Conservation (phyloP, 768 basidiomycete species). For the Cantharellus anzutake region DNA sequence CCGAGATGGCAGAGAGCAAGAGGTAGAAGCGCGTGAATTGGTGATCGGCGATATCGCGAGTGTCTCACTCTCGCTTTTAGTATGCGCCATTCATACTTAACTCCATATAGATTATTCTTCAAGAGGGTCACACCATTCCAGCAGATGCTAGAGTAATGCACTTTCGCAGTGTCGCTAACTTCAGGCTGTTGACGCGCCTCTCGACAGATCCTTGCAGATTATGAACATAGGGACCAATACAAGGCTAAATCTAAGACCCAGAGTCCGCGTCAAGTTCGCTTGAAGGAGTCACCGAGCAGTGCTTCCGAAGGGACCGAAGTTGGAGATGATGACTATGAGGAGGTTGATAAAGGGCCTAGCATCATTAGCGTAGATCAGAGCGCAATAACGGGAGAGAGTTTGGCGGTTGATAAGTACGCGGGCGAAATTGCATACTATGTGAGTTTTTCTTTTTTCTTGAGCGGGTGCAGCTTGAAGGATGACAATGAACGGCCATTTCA, state of each 20-base stretch:
- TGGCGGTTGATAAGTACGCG: constrained; percentile 28
- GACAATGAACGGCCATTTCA: not conserved
- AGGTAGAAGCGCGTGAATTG: constrained; percentile 26
- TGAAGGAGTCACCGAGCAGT: not conserved
- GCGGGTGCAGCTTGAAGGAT: not conserved
- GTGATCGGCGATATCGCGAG: constrained; percentile 24
- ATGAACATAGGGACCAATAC: constrained; percentile 21
- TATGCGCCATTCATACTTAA: too few species aligned
- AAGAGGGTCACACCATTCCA: constrained; percentile 28
- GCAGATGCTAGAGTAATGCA: constrained; percentile 19
- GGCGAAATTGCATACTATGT: constrained; percentile 25
- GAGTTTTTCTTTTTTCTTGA: constrained; percentile 11
- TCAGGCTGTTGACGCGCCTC: constrained; percentile 3
- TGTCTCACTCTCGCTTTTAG: too few species aligned
- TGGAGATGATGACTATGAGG: constrained; percentile 17
- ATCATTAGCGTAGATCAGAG: constrained; percentile 26
- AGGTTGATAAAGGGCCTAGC: constrained; percentile 22
- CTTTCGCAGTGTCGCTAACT: too few species aligned
- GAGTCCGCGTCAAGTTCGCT: constrained; percentile 10
- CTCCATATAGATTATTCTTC: constrained; percentile 15
- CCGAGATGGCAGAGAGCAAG: constrained; percentile 23
- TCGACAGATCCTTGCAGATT: constrained; percentile 20
- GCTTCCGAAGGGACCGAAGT: constrained; percentile 2
- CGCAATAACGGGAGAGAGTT: constrained; percentile 29
- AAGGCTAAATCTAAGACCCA: constrained; percentile 16